Base-by-base conservation (phyloP, 2,329 filamentous ascomycete species). In the Dothistroma septosporum region DNA sequence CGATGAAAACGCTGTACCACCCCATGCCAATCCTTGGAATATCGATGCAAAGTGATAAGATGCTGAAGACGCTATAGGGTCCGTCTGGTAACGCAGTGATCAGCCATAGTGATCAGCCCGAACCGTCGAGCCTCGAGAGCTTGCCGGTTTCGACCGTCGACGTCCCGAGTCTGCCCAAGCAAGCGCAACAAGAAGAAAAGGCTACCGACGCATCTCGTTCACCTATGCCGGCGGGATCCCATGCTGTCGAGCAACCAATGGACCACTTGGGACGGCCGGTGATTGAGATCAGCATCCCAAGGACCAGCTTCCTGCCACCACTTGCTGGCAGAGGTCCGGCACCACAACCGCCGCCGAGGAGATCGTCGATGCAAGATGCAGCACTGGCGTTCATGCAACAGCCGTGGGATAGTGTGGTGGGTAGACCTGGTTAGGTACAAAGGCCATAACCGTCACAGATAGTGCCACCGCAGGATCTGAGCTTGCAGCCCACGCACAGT, bases 1-100 rank as follows among this genome's bases (percentile, higher is more conserved):
- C 35, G 70, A 73, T 50, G 70, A 73, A 58, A 71, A 70, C 55
- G 68, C 70, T 55, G 68, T 72, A 66, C 66, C 68, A 57, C 70
- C 70, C 16, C 62, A 64, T 16, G 58, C 64, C 33, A 66, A 66
- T 48, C 61, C 67, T 22, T 70, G 68, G 68, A 62, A 66, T 37
- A 57, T 46, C 48, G 49, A 59, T 54, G 33, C 19, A 10, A 56
- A 56, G 28, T 47, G 35, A 53, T 19, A 14, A 41, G 47, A 24
- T 59, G 48, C 48, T 54, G 32, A 59, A 59, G 14, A 19, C 32
- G 47, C 31, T 28, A 46, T 16, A 57, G 55, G 44, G 19, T 22
- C 46, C 28, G 7, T 28, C 31, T 31, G 4, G 19, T 21, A 22
- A 19, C 32, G 41, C 41, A 44, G 19, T 16, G 9, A n/a, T 19